Evolutionary conservation across 345 rosid species (phyloP).

Genomic region (Euphorbia tirucalli): DNA sequence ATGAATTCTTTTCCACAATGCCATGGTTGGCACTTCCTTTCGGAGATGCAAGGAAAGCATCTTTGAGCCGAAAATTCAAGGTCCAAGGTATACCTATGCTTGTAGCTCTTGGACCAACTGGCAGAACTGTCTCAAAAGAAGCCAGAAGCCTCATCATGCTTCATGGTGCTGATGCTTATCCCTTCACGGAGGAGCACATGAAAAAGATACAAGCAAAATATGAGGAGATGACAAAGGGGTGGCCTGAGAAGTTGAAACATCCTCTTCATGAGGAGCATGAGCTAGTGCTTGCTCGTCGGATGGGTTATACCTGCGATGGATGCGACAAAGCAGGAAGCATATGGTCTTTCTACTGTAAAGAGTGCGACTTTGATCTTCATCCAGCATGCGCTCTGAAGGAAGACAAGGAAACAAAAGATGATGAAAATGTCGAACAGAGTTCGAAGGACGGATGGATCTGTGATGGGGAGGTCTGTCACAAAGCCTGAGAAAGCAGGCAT

Average conservation of each 20-base stretch:
- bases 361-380: conserved; percentile 73
- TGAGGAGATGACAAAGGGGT: conserved; percentile 58
- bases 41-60: conserved; percentile 34
- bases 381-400: conserved; percentile 49
- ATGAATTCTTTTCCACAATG: conserved; percentile 33
- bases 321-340: conserved; percentile 38
- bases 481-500: conserved; percentile 26
- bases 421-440: conserved; percentile 6
- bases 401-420: conserved; percentile 11
- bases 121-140: conserved; percentile 31
- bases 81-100: conserved; percentile 37
- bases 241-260: conserved; percentile 68
- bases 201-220: conserved; percentile 29
- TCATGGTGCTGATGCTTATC: conserved; percentile 43
- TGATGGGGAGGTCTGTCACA: conserved; percentile 53
- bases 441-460: conserved; percentile 55
- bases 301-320: conserved; percentile 35
- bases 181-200: conserved; percentile 33
- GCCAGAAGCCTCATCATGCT: conserved; percentile 25
- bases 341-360: conserved; percentile 55
- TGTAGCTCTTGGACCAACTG: conserved; percentile 37
- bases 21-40: conserved; percentile 49
- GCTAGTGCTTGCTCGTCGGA: conserved; percentile 43
- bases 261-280: conserved; percentile 63
- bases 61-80: conserved; percentile 36